phyloP scores from a whole-genome alignment of 345 rosid genomes.

The Rhodomyrtus tomentosa region DNA sequence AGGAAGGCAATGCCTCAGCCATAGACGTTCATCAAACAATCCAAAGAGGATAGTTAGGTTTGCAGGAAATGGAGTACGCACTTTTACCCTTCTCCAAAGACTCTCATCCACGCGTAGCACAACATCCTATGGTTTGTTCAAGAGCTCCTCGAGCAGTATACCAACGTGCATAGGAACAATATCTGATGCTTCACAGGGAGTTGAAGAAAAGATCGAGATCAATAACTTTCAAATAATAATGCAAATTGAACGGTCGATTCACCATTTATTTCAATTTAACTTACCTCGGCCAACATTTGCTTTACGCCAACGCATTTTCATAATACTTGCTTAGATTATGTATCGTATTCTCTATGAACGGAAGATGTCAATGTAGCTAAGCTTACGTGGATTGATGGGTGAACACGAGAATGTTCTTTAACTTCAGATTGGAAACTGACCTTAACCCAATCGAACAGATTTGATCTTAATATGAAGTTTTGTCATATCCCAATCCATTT shows the following conservation, averaged over 20 bases:
- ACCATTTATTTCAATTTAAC: background rate
- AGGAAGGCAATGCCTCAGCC: background rate
- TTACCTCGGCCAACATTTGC: background rate
- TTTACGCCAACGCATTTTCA: background rate
- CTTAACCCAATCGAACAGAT: background rate
- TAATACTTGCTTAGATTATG: background rate
- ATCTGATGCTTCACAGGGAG: no score
- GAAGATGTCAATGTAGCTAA: background rate
- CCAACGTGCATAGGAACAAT: background rate
- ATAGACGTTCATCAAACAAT: background rate
- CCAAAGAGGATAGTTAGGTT: background rate
- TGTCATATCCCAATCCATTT: background rate
- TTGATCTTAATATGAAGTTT: background rate
- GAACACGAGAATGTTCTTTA: background rate
- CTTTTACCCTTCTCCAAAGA: background rate
- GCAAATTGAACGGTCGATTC: accelerated
- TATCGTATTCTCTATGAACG: background rate
- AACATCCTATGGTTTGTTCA: background rate
- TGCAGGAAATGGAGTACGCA: background rate
- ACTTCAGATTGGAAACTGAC: background rate
- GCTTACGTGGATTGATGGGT: no score
- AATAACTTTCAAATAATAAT: background rate
- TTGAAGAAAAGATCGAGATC: background rate
- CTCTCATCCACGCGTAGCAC: background rate
- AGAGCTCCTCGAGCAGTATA: background rate